A percentile compares a stretch with the other conserved stretches of the same genome.
phyloP scores from a whole-genome alignment of 148 eudicot genomes.

The Vaccinium corymbosum region DNA sequence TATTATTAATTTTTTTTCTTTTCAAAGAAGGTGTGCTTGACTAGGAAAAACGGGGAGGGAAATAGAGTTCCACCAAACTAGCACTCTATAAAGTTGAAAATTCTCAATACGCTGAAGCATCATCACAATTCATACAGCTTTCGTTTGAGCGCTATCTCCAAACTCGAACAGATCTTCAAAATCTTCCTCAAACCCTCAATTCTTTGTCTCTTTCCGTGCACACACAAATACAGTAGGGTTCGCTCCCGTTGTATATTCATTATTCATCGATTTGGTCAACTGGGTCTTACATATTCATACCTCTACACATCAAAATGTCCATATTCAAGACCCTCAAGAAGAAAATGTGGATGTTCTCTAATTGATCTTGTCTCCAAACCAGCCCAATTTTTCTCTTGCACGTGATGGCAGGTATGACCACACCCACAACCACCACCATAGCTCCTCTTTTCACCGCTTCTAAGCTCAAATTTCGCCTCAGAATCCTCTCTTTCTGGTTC shows the following conservation, averaged over 20 bases:
- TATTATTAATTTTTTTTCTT: too few species aligned
- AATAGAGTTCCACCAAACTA: not conserved
- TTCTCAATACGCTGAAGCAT: not conserved
- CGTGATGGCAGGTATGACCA: conserved; percentile 27
- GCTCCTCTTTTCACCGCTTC: conserved; percentile 15
- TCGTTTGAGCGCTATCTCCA: not conserved
- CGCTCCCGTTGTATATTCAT: conserved; percentile 16
- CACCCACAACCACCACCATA: conserved; percentile 10
- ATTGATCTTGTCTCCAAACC: conserved; percentile 15
- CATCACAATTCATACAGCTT: not conserved
- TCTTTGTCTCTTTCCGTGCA: not conserved
- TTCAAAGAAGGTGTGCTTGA: not conserved
- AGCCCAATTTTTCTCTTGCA: conserved; percentile 9
- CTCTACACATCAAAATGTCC: conserved; percentile 17
- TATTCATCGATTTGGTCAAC: conserved; percentile 24
- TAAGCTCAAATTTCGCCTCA: conserved; percentile 25
- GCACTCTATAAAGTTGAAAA: not conserved
- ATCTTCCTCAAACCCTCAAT: not conserved
- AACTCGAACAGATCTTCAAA: not conserved
- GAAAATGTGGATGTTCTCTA: conserved; percentile 42
- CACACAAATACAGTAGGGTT: not conserved
- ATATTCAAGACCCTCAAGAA: conserved; percentile 21
- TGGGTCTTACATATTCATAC: conserved; percentile 13
- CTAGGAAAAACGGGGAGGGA: not conserved
- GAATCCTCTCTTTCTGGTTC: conserved; percentile 48